These are phyloP conservation scores for Phaeomoniella chlamydospora DNA, from an alignment of 2,329 filamentous ascomycete genomes.

Conservation along the genomic window DNA sequence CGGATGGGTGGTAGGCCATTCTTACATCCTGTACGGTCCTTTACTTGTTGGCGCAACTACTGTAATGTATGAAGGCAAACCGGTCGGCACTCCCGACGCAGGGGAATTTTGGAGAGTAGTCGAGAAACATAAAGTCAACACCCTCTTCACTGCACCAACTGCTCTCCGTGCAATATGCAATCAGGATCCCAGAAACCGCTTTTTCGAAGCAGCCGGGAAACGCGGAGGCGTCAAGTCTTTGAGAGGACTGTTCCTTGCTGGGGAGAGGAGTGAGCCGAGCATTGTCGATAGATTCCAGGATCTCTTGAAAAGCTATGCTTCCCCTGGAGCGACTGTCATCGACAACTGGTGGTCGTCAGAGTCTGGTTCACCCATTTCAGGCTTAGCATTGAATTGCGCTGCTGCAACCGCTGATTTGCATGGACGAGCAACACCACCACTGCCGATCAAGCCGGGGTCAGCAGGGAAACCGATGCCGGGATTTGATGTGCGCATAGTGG, in stretches of 20 bases:
- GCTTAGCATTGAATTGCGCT: slow-evolving; percentile 48
- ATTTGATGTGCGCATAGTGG: slow-evolving; percentile 73
- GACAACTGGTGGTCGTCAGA: slow-evolving; percentile 68
- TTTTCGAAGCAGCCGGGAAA: slow-evolving; percentile 48
- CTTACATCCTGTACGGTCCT: slow-evolving; percentile 80
- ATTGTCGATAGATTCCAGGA: slow-evolving; percentile 71
- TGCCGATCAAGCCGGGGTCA: slow-evolving; percentile 64
- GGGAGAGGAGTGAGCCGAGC: slow-evolving; percentile 76
- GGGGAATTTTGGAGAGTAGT: slow-evolving; percentile 79
- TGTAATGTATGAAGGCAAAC: slow-evolving; percentile 87
- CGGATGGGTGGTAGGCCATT: slow-evolving; percentile 75
- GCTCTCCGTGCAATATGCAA: slow-evolving; percentile 76
- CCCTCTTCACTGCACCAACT: slow-evolving; percentile 74
- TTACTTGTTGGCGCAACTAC: slow-evolving; percentile 75
- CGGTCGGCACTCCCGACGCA: slow-evolving; percentile 74
- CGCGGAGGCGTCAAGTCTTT: slow-evolving; percentile 59
- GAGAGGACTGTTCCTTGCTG: slow-evolving; percentile 67
- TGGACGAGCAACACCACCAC: slow-evolving; percentile 24
- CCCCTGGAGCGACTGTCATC: slow-evolving; percentile 46
- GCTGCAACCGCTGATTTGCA: slow-evolving; percentile 40
- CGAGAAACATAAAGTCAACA: slow-evolving; percentile 58
- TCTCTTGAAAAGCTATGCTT: slow-evolving; percentile 52
- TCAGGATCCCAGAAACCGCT: slow-evolving; percentile 62
- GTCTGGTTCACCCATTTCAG: slow-evolving; percentile 54
- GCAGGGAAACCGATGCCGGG: slow-evolving; percentile 86